Conservation (phyloP, 208 protist genomes). For the Leishmania amazonensis region DNA sequence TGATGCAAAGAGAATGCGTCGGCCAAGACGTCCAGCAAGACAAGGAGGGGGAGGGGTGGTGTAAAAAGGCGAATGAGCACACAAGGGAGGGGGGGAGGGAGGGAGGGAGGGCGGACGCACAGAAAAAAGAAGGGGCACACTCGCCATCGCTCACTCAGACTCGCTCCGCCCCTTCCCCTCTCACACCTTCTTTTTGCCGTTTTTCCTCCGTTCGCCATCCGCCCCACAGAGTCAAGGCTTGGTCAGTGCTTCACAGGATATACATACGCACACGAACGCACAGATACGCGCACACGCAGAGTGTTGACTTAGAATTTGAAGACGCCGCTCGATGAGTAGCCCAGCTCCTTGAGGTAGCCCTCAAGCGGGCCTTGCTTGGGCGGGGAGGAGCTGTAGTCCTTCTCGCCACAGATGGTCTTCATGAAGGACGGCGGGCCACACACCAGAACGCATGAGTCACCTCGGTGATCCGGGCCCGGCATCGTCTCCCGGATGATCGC, state of each 20-base stretch:
- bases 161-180: not conserved
- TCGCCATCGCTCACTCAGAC: not conserved
- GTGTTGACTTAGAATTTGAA: conserved; percentile 69
- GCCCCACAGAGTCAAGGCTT: not conserved
- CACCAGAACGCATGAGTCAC: conserved; percentile 58
- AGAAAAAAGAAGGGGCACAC: not conserved
- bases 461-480: conserved; percentile 41
- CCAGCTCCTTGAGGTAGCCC: conserved; percentile 76
- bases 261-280: not conserved
- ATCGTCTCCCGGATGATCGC: conserved; percentile 67
- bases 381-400: conserved; percentile 57
- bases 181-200: not conserved
- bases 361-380: conserved; percentile 63
- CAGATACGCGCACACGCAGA: not conserved
- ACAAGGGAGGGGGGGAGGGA: not conserved
- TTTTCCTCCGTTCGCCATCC: not conserved
- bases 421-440: conserved; percentile 82
- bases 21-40: not conserved
- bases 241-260: not conserved
- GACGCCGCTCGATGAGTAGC: conserved; percentile 63
- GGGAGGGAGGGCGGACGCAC: not conserved
- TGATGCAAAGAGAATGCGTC: not conserved
- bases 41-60: not conserved
- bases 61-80: not conserved
- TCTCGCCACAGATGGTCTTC: conserved; percentile 72